phyloP scores from a whole-genome alignment of 2,329 filamentous ascomycete species.

The Diaporthe vexans region DNA sequence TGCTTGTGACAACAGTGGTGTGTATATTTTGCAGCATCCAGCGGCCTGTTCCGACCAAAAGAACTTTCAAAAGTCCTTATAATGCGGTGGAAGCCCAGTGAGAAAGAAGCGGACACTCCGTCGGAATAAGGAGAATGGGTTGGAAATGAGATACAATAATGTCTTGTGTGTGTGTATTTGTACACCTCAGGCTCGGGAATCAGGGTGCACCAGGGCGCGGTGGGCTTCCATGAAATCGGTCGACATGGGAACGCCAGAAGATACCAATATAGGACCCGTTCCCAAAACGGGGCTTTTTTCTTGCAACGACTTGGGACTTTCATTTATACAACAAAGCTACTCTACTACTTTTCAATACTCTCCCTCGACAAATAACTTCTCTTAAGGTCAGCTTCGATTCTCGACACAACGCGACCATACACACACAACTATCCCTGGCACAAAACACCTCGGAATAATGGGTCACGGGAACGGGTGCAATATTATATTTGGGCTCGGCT shows the following conservation, averaged over 20 bases:
- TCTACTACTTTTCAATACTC: slow-evolving; percentile 33
- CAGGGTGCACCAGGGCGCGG: slow-evolving; percentile 3
- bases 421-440: slow-evolving; percentile 5
- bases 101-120: neutral
- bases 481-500: slow-evolving; percentile 36
- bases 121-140: slow-evolving; percentile 7
- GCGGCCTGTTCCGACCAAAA: slow-evolving; percentile 21
- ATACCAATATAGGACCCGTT: slow-evolving; percentile 35
- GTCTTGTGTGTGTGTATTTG: slow-evolving; percentile 34
- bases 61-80: slow-evolving; percentile 16
- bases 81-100: slow-evolving; percentile 4
- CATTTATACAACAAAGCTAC: slow-evolving; percentile 26
- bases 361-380: slow-evolving; percentile 31
- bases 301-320: slow-evolving; percentile 12
- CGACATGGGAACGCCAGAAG: slow-evolving; percentile 34
- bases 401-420: slow-evolving; percentile 29
- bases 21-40: slow-evolving; percentile 29
- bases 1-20: slow-evolving; percentile 26
- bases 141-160: slow-evolving; percentile 37
- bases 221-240: slow-evolving; percentile 13
- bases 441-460: slow-evolving; percentile 19
- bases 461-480: slow-evolving; percentile 30
- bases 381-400: slow-evolving; percentile 38
- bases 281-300: slow-evolving; percentile 6
- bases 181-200: slow-evolving; percentile 13